phyloP scores from a whole-genome alignment of 2,329 filamentous ascomycete species.

The Pyrenochaeta sp. region DNA sequence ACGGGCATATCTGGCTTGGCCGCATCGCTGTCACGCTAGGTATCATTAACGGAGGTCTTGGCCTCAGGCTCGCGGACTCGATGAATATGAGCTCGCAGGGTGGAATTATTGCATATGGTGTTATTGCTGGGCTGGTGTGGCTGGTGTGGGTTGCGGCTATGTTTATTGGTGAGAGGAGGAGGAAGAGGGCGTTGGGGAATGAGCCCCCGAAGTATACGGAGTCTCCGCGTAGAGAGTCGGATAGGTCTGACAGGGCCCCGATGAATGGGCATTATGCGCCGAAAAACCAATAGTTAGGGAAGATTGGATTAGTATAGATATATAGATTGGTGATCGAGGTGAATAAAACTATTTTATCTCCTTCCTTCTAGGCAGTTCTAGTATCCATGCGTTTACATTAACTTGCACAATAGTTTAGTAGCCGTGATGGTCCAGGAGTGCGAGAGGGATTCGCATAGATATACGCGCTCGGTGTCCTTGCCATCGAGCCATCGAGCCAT shows the following conservation, averaged over 20 bases:
- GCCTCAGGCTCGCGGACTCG: conserved; percentile 57
- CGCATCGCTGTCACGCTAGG: conserved; percentile 60
- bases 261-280: conserved; percentile 30
- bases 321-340: no score
- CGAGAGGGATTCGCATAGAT: no score
- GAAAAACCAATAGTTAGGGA: conserved; percentile 8
- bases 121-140: conserved; percentile 60
- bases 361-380: no score
- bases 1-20: conserved; percentile 65
- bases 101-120: conserved; percentile 58
- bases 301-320: not conserved
- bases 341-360: no score
- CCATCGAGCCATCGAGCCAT: no score
- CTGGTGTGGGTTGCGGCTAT: conserved; percentile 40
- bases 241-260: conserved; percentile 2
- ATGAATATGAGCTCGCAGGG: conserved; percentile 41
- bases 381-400: no score
- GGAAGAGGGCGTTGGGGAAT: conserved; percentile 13
- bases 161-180: conserved; percentile 40
- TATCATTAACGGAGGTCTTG: conserved; percentile 66
- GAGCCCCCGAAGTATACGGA: conserved; percentile 27
- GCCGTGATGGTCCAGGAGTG: no score
- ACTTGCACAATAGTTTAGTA: no score
- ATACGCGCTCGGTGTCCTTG: no score
- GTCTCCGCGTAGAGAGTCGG: conserved; percentile 3